Percentiles rank a stretch among this genome's conserved stretches.
phyloP scores from a whole-genome alignment of 495 filamentous ascomycete species.

The Aspergillus steynii region DNA sequence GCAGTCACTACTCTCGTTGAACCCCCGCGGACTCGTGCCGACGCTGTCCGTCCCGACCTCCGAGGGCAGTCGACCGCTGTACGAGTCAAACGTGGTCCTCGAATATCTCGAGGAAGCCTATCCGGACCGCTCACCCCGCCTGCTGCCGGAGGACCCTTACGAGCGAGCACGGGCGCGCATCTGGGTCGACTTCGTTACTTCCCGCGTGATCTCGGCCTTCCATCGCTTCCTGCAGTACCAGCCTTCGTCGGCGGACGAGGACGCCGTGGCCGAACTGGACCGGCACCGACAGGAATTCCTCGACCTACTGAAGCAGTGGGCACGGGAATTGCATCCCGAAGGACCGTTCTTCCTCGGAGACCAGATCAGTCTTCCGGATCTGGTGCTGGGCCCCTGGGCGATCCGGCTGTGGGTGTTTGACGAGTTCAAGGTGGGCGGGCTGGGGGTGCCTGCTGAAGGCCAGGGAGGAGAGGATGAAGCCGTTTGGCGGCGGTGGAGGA shows the following conservation, averaged over 20 bases:
- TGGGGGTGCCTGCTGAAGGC: slow-evolving; percentile 55
- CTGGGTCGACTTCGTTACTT: slow-evolving; percentile 68
- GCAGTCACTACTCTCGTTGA: slow-evolving; percentile 60
- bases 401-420: slow-evolving; percentile 70
- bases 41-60: slow-evolving; percentile 48
- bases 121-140: slow-evolving; percentile 37
- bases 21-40: slow-evolving; percentile 69
- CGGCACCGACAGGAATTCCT: slow-evolving; percentile 53
- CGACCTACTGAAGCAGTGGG: slow-evolving; percentile 52
- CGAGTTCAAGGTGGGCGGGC: slow-evolving; percentile 62
- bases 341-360: slow-evolving; percentile 67
- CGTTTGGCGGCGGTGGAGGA: slow-evolving; percentile 61
- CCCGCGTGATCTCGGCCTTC: slow-evolving; percentile 62
- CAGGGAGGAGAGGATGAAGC: slow-evolving; percentile 49
- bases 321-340: slow-evolving; percentile 54
- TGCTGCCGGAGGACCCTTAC: slow-evolving; percentile 59
- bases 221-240: slow-evolving; percentile 67
- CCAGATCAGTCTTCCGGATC: slow-evolving; percentile 58
- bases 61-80: slow-evolving; percentile 52
- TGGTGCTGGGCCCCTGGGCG: slow-evolving; percentile 66
- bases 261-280: slow-evolving; percentile 32
- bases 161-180: slow-evolving; percentile 59
- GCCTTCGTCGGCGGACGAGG: slow-evolving; percentile 20
- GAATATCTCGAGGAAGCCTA: slow-evolving; percentile 73
- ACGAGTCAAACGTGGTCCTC: slow-evolving; percentile 66